Base-by-base conservation (phyloP, 495 filamentous ascomycete species). In the Penicillium cinerascens region DNA sequence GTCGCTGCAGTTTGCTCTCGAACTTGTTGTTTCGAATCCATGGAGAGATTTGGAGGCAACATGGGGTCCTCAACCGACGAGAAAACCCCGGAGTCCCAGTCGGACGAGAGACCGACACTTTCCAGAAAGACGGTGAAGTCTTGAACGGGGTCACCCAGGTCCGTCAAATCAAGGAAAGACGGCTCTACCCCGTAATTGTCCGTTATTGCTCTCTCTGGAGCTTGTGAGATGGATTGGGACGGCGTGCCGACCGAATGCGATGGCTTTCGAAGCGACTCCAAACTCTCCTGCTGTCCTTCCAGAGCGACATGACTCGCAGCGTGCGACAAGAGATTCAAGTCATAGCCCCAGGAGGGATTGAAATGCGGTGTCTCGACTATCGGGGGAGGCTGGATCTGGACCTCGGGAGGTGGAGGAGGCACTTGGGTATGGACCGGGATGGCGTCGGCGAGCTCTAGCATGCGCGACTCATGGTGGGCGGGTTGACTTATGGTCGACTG, bases 281-380 rank as follows among this genome's bases (percentile, higher is more conserved):
- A 46, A 44, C 56, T 72, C 54, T 73, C 73, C 52, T 78, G 73
- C 52, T 78, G 70, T 10, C 74, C 71, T 49, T 76, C 73, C 42
- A 78, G 63, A 42, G 75, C 74, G 23, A 78, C 74, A 70, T 78
- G 75, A 26, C 73, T 76, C 16, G 75, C 75, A 21, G 75, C 75
- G 64, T 78, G 75, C 33, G 75, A 78, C 42, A 78, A 58, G 17
- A 78, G 67, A 40, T 78, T 78, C 46, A 78, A 55, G 50, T 78
- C 75, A 52, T 78, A 78, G 15, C 75, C 75, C 75, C 75, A 78
- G 6, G 75, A 78, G 1, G 73, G 75, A 58, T 78, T 76, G 56
- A 78, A 75, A 36, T 75, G 75, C 35, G 71, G 59, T 21, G 72
- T 70, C 44, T 75, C 74, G 36, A 76, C 65, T 27, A 76, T 73